Base-by-base conservation (phyloP, 2,329 filamentous ascomycete species). In the Fusarium pseudonygamai region DNA sequence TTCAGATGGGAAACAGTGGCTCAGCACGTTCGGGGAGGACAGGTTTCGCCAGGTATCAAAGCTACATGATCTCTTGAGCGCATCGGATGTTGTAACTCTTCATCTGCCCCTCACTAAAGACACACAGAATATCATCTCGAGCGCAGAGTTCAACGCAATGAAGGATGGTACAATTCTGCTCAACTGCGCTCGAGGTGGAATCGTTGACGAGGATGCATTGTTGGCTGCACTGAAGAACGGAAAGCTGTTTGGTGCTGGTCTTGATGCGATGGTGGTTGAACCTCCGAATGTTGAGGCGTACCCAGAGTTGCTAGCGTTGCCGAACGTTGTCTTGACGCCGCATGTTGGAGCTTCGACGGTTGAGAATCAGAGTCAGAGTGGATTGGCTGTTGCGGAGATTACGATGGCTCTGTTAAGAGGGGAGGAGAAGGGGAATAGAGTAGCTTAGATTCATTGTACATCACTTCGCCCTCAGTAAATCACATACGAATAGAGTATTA, bases 331-430 rank as follows among this genome's bases (percentile, higher is more conserved):
- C 6, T 5, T 59, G 2, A 59, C 59, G 7, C 50, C 59, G 0
- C 59, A 61, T 30, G 59, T 59, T 30, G 59, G 59, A 2, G 59
- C 50, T 14, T 59, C 37, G 9, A 61, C 50, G 1, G 20, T 45
- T 14, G 59, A 59, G 20, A 61, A 61, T 28, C 59, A 61, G 24
- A 59, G 50, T 37, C 59, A 61, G 20, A 59, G 59, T 45, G 59
- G 59, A 1, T 10, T 36, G 13, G 59, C 59, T 2, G 50, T 61
- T 45, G 59, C 42, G 2, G 50, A 59, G 15, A 58, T 59, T 9
- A 18, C 39, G 0, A 14, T 61, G 24, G 50, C 50, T 0, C 10
- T 61, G 2, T 8, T 59, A 4, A 30, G 22, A 0, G 59, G 59
- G 1, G 50, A 45, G 1, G 50, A 45, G 2, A 59, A 30, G 0